Percentiles rank a stretch among this genome's conserved stretches.
phyloP scores from a whole-genome alignment of 768 basidiomycete species.

The Lyophyllum shimeji region DNA sequence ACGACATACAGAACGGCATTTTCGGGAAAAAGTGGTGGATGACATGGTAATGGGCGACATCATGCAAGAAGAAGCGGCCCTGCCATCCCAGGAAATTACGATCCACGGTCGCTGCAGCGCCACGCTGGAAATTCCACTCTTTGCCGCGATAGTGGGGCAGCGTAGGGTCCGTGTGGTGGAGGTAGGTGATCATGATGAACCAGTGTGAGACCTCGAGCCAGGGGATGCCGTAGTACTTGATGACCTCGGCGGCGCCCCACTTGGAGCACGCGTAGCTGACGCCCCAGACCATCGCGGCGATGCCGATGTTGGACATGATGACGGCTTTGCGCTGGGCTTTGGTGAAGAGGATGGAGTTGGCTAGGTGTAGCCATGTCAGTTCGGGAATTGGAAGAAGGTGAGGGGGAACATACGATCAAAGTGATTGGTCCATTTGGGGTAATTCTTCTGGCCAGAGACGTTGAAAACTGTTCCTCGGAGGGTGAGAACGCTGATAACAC shows the following conservation, averaged over 20 bases:
- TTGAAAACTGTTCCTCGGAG: constrained; percentile 46
- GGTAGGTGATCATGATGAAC: constrained; percentile 60
- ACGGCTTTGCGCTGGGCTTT: constrained; percentile 50
- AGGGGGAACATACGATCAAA: constrained; percentile 51
- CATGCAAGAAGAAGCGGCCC: constrained; percentile 65
- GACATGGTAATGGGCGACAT: constrained; percentile 63
- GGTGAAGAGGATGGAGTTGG: constrained; percentile 57
- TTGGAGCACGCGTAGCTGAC: constrained; percentile 33
- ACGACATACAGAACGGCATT: constrained; percentile 52
- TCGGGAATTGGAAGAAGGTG: neutral
- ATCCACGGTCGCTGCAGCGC: constrained; percentile 62
- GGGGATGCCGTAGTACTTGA: constrained; percentile 52
- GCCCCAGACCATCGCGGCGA: constrained; percentile 43
- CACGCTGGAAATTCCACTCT: constrained; percentile 61
- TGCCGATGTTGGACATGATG: constrained; percentile 58
- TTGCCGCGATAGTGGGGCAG: constrained; percentile 59
- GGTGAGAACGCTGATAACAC: neutral
- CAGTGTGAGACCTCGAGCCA: constrained; percentile 59
- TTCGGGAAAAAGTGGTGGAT: constrained; percentile 66
- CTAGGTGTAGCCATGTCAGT: constrained; percentile 26
- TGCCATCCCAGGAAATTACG: constrained; percentile 60
- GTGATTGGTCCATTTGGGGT: constrained; percentile 67
- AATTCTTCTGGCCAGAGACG: constrained; percentile 58
- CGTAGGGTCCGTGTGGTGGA: constrained; percentile 63
- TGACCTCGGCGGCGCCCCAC: constrained; percentile 39